These are phyloP conservation scores for Liriodendron chinense DNA, from an alignment of 164 flowering plant species.

Conservation along the genomic window DNA sequence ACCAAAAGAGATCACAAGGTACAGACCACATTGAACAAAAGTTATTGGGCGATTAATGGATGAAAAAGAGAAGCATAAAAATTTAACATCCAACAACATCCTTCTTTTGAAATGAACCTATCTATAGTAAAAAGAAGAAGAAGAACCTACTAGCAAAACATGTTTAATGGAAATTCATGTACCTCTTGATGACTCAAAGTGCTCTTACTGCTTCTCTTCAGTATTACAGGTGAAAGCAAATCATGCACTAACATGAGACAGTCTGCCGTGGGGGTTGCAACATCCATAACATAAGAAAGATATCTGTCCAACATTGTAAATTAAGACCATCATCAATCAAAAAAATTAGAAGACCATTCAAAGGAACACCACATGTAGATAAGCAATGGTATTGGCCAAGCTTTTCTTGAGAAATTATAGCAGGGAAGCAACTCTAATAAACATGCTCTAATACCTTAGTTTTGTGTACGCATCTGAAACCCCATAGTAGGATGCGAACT, in stretches of 20 bases:
- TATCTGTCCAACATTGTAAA: conserved; percentile 46
- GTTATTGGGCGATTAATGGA: background rate
- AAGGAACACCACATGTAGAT: background rate
- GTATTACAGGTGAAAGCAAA: conserved; percentile 66
- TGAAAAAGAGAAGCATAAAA: background rate
- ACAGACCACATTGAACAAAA: background rate
- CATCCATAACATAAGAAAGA: conserved; percentile 93
- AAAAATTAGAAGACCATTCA: conserved; percentile 10
- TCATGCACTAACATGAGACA: conserved; percentile 77
- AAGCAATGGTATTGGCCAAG: background rate
- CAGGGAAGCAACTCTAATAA: background rate
- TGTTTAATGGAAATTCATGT: conserved; percentile 1
- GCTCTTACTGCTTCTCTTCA: conserved; percentile 62
- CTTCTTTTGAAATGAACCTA: background rate
- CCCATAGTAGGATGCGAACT: conserved; percentile 90
- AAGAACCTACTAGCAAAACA: background rate
- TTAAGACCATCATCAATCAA: background rate
- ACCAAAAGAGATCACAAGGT: background rate
- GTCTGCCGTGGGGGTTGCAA: conserved; percentile 94
- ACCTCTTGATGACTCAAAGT: conserved; percentile 97
- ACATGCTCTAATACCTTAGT: conserved; percentile 50
- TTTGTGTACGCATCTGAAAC: conserved; percentile 86
- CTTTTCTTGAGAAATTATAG: background rate
- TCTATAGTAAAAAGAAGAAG: background rate
- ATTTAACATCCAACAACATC: background rate